Percentiles rank a stretch among this genome's conserved stretches.
Conservation (phyloP, 2,329 filamentous ascomycete species). For the Cladosporium sphaerospermum region DNA sequence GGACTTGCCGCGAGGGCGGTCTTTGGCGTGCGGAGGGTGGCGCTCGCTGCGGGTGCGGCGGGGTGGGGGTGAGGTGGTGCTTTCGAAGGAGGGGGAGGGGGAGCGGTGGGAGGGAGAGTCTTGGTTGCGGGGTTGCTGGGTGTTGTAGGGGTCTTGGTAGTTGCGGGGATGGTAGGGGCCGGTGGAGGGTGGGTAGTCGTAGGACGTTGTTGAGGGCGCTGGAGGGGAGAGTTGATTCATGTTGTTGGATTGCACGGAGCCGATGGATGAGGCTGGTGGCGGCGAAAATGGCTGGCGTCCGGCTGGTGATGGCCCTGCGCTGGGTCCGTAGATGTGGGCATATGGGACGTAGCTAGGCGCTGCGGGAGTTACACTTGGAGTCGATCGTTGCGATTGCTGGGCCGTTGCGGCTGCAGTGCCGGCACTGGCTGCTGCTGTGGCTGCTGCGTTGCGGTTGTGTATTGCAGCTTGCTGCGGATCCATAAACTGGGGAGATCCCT, state of each 20-base stretch:
- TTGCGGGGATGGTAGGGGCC: neutral
- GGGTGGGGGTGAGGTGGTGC: slow-evolving; percentile 5
- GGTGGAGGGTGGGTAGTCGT: neutral
- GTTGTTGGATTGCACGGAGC: slow-evolving; percentile 20
- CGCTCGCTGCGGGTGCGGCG: slow-evolving; percentile 16
- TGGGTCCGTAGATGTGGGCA: slow-evolving; percentile 27
- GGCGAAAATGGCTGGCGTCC: slow-evolving; percentile 7
- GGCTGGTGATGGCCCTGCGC: neutral
- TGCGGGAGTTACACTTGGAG: slow-evolving; percentile 12
- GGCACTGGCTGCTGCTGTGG: slow-evolving; percentile 16
- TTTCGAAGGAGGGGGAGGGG: slow-evolving; percentile 14
- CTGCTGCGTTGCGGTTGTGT: slow-evolving; percentile 7
- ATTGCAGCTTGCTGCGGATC: neutral
- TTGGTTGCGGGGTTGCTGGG: neutral
- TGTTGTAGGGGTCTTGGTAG: neutral
- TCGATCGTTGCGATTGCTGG: neutral
- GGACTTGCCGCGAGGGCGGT: slow-evolving; percentile 23
- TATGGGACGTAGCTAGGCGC: slow-evolving; percentile 29
- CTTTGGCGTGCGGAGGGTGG: slow-evolving; percentile 11
- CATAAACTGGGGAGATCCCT: neutral
- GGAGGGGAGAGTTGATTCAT: slow-evolving; percentile 20
- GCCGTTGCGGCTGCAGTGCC: slow-evolving; percentile 15
- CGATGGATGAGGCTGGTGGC: slow-evolving; percentile 17
- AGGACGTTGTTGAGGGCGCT: neutral
- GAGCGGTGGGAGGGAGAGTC: neutral